phyloP scores from a whole-genome alignment of 257 asterid species.

The Sherardia arvensis region DNA sequence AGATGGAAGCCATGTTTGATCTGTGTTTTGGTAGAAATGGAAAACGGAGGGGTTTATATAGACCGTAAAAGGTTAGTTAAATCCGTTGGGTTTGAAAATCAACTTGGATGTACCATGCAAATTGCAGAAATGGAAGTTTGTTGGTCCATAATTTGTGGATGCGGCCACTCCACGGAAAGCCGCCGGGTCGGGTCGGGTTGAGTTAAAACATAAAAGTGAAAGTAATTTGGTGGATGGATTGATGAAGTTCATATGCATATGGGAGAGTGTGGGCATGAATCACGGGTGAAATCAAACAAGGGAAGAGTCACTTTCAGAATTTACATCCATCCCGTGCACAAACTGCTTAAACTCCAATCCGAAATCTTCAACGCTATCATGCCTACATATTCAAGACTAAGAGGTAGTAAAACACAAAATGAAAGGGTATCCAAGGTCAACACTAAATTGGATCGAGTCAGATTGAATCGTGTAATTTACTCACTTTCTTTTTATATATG shows the following conservation, averaged over 20 bases:
- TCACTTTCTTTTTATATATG: too few species aligned
- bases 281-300: constrained; percentile 41
- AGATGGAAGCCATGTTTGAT: constrained; percentile 17
- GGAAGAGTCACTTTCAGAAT: constrained; percentile 12
- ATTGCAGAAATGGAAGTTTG: constrained; percentile 21
- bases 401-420: not conserved
- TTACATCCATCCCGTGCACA: constrained; percentile 12
- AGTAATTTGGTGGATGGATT: not conserved
- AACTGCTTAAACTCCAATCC: not conserved
- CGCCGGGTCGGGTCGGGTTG: not conserved
- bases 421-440: not conserved
- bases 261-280: constrained; percentile 15
- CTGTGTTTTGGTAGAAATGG: not conserved
- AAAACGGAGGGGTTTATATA: not conserved
- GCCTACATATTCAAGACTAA: not conserved
- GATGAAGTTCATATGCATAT: not conserved
- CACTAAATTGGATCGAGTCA: too few species aligned
- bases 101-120: not conserved
- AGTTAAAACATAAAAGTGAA: not conserved
- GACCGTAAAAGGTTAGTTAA: not conserved
- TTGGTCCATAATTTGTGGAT: constrained; percentile 20
- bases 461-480: too few species aligned
- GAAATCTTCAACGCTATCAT: not conserved
- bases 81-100: not conserved
- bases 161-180: not conserved